Base-by-base conservation (phyloP, 1,284 basidiomycete species). In the Heterobasidion parviporum region DNA sequence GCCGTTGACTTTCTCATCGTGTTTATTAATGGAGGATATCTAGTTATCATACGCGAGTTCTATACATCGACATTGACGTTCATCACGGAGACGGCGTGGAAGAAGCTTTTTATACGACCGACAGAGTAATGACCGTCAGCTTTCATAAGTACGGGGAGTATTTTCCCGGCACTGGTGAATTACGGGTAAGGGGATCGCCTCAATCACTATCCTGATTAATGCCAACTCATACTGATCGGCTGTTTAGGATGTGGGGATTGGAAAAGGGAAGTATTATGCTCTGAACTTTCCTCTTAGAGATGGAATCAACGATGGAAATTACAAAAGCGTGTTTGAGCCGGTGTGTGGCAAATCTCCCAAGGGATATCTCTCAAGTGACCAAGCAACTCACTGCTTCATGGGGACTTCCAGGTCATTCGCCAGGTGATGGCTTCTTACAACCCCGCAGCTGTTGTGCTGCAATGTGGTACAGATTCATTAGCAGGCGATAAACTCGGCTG, bases 131-230 rank as follows among this genome's bases (percentile, higher is more conserved):
- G 97, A 98, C 96, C 0, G 88, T 88, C 67, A 94, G 91, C 63
- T 98, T 99, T 73, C 97, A 99, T 73, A 99, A 99, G 72, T 99
- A 98, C 65, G 97, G 97, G 50, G 97, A 99, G 70, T 99, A 93
- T 72, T 99, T 99, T 74, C 97, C 97, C 16, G 97, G 97, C 10
- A 99, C 97, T 1, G 97, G 97, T 35, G 96, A 98, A 71, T 75
- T 99, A 46, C 79, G 95, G 62, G 91, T 92, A 68, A 64, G 86
- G 68, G 33, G 15, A 20, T 35, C n/a, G 50, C 54, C 41, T 35
- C 52, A 45, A 5, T 45, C 38, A 32, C 35, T 15, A 15, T n/a
- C 35, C 6, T 44, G 50, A 20, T 10, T 14, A 4, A 14, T 9
- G 12, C 10, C 18, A n/a, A 20, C 46, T 18, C 46, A 26, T 12